A percentile compares a stretch with the other conserved stretches of the same genome.
Evolutionary conservation across 1,139 yeast species (phyloP).

Genomic region (Sporopachydermia cereana): DNA sequence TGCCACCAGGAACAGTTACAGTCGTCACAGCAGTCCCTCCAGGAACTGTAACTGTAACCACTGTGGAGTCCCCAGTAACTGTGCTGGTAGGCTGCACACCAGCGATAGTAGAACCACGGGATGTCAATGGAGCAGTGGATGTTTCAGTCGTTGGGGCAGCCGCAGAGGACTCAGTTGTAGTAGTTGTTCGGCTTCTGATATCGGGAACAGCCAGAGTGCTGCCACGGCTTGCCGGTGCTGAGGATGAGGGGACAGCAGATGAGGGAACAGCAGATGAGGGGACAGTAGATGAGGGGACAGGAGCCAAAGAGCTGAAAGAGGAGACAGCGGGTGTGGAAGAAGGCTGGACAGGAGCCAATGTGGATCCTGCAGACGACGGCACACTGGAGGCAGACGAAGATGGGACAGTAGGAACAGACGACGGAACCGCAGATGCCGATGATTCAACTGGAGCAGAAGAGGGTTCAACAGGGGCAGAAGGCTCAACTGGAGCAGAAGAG

Average conservation of each 20-base stretch:
- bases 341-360: not conserved
- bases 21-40: not conserved
- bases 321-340: not conserved
- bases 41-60: not conserved
- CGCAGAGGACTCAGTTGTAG: too few relatives aligned
- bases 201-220: not conserved
- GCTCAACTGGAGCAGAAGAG: too few relatives aligned
- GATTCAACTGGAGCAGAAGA: too few relatives aligned
- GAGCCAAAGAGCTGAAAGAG: not conserved
- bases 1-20: not conserved
- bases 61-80: not conserved
- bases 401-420: too few relatives aligned
- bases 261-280: not conserved
- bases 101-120: not conserved
- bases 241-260: not conserved
- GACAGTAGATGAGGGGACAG: too few relatives aligned
- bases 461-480: too few relatives aligned
- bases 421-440: too few relatives aligned
- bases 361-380: too few relatives aligned
- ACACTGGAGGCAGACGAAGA: too few relatives aligned
- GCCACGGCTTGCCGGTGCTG: not conserved
- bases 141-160: too few relatives aligned
- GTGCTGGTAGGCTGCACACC: not conserved
- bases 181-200: not conserved
- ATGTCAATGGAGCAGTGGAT: too few relatives aligned